Evolutionary conservation across 768 basidiomycete genomes (phyloP), one percentile per base, ranked within the genome.

Genomic region (Phlebiopsis flavidoalba): DNA sequence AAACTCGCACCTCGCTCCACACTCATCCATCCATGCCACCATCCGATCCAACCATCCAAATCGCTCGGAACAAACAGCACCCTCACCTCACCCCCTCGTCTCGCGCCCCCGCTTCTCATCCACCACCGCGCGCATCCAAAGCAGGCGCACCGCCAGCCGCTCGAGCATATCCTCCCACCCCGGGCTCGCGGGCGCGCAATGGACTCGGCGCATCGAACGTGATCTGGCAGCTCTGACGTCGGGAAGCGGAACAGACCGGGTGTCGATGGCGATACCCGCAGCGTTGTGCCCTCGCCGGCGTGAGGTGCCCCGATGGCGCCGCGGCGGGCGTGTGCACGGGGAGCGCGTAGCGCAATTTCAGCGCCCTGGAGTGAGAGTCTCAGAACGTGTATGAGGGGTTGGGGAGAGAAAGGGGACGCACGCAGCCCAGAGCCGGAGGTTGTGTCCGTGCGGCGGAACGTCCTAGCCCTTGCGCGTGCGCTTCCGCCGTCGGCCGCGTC

Each of bases 151-250:
- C 11, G 93, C 73, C 0, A 83, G 79, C 21, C 66, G 66, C 69
- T 89, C 85, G 5, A 96, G 77, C 88, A 93, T 91, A 24, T 76
- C 75, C 59, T 92, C 87, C 93, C 93, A 96, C 0, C 89, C n/a
- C 91, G 0, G 81, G 79, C 11, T 89, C 92, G 59, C 79, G 83
- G n/a, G 60, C 83, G 78, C 31, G 92, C 93, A 2, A 95, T 83
- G 2, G 85, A 71, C n/a, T n/a, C 49, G 82, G 81, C 0, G 90
- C 84, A 67, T 95, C 91, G 63, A 96, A 95, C 5, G 78, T 58
- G 33, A 91, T 71, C 0, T 82, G 76, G 0, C n/a, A 80, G 76
- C 58, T 83, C 83, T 5, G 15, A 40, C 10, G 73, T 67, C 19
- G 75, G 70, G 60, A 79, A 80, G 22, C 77, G 75, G 31, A 70